Evolutionary conservation across 2,329 filamentous ascomycete species (phyloP).

Genomic region (Hypoxylon sp.): DNA sequence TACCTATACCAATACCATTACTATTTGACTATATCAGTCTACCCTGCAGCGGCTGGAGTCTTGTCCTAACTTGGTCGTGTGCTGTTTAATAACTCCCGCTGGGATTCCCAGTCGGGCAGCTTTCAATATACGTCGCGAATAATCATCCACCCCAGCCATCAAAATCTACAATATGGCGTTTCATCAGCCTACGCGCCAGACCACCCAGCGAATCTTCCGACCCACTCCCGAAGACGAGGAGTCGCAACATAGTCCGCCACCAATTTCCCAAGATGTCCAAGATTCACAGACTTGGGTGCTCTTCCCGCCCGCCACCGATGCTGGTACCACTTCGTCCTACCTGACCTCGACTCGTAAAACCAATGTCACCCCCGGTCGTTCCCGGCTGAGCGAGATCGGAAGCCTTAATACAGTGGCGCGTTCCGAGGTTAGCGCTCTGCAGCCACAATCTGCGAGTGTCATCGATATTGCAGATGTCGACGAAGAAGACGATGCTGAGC

Average conservation of each 20-base stretch:
- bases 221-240: slow-evolving; percentile 55
- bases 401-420: slow-evolving; percentile 77
- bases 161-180: slow-evolving; percentile 63
- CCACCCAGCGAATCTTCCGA: slow-evolving; percentile 61
- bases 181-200: slow-evolving; percentile 68
- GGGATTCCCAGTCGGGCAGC: slow-evolving; percentile 41
- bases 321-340: slow-evolving; percentile 71
- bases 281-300: slow-evolving; percentile 96
- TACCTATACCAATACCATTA: slow-evolving; percentile 18
- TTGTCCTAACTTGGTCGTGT: slow-evolving; percentile 29
- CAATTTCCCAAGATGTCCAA: slow-evolving; percentile 60
- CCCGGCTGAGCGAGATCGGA: slow-evolving; percentile 82
- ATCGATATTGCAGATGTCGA: slow-evolving; percentile 59
- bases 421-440: slow-evolving; percentile 65
- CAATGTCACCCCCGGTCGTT: slow-evolving; percentile 74
- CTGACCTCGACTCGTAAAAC: slow-evolving; percentile 75
- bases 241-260: slow-evolving; percentile 51
- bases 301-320: slow-evolving; percentile 80
- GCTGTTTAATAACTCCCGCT: slow-evolving; percentile 38
- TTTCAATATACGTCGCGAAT: slow-evolving; percentile 42
- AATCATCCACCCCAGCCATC: slow-evolving; percentile 8
- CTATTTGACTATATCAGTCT: slow-evolving; percentile 4
- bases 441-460: slow-evolving; percentile 54
- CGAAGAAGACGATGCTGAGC: slow-evolving; percentile 75
- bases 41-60: slow-evolving; percentile 11